Conservation (phyloP, 179 eudicot genomes). For the Actinidia arguta region DNA sequence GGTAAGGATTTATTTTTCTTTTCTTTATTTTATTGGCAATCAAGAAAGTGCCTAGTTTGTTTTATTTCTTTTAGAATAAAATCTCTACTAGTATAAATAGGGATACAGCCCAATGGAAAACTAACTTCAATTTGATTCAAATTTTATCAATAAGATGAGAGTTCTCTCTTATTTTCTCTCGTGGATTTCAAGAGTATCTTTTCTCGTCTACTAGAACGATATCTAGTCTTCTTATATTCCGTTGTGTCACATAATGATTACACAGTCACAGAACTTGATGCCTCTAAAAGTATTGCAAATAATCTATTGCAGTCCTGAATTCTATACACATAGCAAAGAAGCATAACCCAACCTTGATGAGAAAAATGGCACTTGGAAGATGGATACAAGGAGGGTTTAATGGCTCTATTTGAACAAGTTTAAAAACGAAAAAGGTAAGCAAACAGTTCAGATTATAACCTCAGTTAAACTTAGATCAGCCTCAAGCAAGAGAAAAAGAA, state of each 20-base stretch:
- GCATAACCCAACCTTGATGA: neutral
- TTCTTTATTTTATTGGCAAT: too few relatives aligned
- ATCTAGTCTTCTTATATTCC: too few relatives aligned
- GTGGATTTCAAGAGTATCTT: too few relatives aligned
- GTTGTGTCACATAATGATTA: neutral
- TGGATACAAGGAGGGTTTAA: neutral
- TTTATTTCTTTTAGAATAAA: too few relatives aligned
- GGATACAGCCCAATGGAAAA: too few relatives aligned
- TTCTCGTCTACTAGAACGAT: too few relatives aligned
- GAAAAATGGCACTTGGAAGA: neutral
- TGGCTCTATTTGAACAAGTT: neutral
- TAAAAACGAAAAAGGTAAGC: neutral
- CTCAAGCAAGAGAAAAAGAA: neutral
- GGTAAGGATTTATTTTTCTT: too few relatives aligned
- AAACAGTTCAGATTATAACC: neutral
- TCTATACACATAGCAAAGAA: neutral
- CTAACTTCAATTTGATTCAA: too few relatives aligned
- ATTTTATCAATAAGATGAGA: too few relatives aligned
- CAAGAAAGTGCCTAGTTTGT: too few relatives aligned
- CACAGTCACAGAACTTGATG: neutral
- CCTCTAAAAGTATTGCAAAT: neutral
- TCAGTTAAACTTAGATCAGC: neutral
- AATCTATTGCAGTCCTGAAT: neutral
- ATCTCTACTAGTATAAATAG: too few relatives aligned
- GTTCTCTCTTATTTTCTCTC: too few relatives aligned